Base-by-base conservation (phyloP, 495 filamentous ascomycete genomes). In the Chaetomium fimeti region DNA sequence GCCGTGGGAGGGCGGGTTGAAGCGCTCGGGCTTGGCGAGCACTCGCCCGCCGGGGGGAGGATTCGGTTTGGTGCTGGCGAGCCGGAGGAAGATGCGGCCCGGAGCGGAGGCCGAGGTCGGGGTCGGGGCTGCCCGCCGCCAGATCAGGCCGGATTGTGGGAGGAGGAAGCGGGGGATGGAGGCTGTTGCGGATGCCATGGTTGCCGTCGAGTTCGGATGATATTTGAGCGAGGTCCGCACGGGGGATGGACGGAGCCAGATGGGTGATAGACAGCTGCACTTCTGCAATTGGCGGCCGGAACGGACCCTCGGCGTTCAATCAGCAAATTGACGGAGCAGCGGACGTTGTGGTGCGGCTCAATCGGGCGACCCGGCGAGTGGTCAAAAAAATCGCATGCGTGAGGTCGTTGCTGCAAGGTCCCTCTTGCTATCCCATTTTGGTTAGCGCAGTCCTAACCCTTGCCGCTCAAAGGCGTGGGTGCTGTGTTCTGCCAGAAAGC, bases 1-100 rank as follows among this genome's bases (percentile, higher is more conserved):
- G 29, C 85, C 85, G 74, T 96, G 92, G 0, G 92, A 96, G 0
- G 92, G 92, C 0, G 92, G 92, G 56, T 87, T 88, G 79, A 94
- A 96, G 65, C 87, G 87, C 65, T 88, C 84, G 4, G 92, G 92
- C 74, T 94, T 88, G 60, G 84, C 87, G 63, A 96, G 88, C 2
- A 89, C 81, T 55, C 82, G 78, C 22, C 57, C 61, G 56, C 22
- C 25, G 27, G 55, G 2, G 32, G 56, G 45, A 53, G 22, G 52
- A n/a, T 49, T 52, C 7, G 57, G 5, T 28, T 59, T 65, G 42
- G n/a, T 59, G 60, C 61, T 61, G 52, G 65, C 63, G 25, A 66
- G 63, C 24, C 67, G 60, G 53, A 65, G 47, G 60, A 62, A 48
- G 47, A 65, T 16, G 36, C 45, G 64, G 42, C 47, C 2, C 29